These are phyloP conservation scores for Sugiyamaella pinicola DNA, from an alignment of 1,139 yeast genomes.

Conservation along the genomic window DNA sequence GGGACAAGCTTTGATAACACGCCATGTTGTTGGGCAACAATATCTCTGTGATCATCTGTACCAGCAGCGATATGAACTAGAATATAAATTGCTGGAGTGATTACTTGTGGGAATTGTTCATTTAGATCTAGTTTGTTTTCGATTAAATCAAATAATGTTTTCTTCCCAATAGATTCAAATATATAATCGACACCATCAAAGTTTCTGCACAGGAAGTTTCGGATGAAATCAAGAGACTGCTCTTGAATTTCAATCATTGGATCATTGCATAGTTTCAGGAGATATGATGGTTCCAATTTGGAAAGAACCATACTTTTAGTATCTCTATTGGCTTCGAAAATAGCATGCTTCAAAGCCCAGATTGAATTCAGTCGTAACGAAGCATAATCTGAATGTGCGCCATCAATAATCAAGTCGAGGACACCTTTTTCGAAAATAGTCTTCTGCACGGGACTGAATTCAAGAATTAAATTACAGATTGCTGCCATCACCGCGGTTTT, in stretches of 20 bases:
- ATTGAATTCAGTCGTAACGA: slow-evolving; percentile 53
- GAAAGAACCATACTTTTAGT: slow-evolving; percentile 40
- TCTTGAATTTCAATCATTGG: slow-evolving; percentile 59
- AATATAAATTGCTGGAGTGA: slow-evolving; percentile 54
- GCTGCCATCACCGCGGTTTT: slow-evolving; percentile 66
- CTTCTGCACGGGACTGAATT: slow-evolving; percentile 72
- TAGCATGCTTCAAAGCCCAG: slow-evolving; percentile 59
- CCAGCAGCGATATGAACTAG: slow-evolving; percentile 63
- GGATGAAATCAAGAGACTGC: slow-evolving; percentile 67
- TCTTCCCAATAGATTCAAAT: slow-evolving; percentile 44
- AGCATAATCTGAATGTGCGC: slow-evolving; percentile 38
- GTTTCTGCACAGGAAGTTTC: slow-evolving; percentile 75
- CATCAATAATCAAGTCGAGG: slow-evolving; percentile 51
- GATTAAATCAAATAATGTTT: slow-evolving; percentile 35
- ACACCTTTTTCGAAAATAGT: slow-evolving; percentile 59
- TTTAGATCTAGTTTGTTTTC: slow-evolving; percentile 31
- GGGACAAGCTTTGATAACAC: slow-evolving; percentile 47
- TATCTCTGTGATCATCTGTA: slow-evolving; percentile 50
- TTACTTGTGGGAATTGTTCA: slow-evolving; percentile 35
- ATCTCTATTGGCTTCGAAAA: slow-evolving; percentile 48
- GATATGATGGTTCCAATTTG: slow-evolving; percentile 53
- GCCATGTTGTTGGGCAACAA: slow-evolving; percentile 47
- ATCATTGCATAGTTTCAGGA: slow-evolving; percentile 56
- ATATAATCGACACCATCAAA: slow-evolving; percentile 52
- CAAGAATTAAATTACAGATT: slow-evolving; percentile 75